A percentile compares a stretch with the other conserved stretches of the same genome.
Conservation (phyloP, 345 rosid genomes). For the Murraya koenigii region DNA sequence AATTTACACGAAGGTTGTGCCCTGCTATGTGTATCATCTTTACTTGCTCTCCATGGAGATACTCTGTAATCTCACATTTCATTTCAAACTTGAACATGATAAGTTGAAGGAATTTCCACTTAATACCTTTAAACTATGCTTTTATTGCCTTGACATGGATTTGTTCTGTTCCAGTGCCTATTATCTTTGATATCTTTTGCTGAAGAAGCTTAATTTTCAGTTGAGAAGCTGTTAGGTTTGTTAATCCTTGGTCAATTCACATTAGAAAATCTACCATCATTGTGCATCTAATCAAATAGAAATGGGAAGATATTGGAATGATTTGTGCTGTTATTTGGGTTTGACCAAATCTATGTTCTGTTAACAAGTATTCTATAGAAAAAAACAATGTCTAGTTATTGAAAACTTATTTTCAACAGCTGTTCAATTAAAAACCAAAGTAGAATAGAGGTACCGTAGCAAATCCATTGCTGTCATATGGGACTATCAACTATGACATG, state of each 20-base stretch:
- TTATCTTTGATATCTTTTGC: not conserved
- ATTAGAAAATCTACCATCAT: not conserved
- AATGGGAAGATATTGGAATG: not conserved
- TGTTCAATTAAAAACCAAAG: not conserved
- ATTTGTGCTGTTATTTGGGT: not conserved
- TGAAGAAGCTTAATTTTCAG: not conserved
- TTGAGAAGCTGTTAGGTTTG: not conserved
- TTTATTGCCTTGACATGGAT: not conserved
- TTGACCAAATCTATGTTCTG: not conserved
- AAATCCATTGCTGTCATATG: not conserved
- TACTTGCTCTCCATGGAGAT: slow-evolving; percentile 10
- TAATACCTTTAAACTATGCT: not conserved
- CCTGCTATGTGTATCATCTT: slow-evolving; percentile 5
- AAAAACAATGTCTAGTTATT: not conserved
- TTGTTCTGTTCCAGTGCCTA: not conserved
- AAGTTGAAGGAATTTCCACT: not conserved
- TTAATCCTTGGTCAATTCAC: not conserved
- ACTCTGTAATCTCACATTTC: not conserved
- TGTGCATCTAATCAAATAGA: not conserved
- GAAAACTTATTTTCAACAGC: not conserved
- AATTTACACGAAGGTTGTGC: slow-evolving; percentile 82
- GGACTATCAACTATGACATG: too few relatives aligned
- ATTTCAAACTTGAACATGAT: slow-evolving; percentile 5
- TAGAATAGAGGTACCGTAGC: not conserved
- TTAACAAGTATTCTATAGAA: not conserved